phyloP scores from a whole-genome alignment of 768 basidiomycete genomes.

The Cystobasidium onofrii region DNA sequence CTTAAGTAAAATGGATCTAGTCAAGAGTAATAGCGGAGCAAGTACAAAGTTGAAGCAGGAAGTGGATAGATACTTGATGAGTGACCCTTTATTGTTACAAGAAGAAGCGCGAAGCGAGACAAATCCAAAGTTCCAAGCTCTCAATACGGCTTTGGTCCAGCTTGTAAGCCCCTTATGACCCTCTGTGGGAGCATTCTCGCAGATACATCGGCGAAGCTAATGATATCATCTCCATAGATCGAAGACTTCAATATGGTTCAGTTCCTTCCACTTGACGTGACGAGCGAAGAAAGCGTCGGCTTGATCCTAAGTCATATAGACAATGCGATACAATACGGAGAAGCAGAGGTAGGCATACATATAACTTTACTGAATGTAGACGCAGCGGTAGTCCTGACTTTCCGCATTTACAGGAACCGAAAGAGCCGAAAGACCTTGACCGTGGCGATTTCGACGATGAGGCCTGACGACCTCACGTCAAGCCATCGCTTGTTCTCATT shows the following conservation, averaged over 20 bases:
- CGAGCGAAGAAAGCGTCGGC: slow-evolving; percentile 78
- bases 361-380: too few relatives aligned
- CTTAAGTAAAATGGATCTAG: slow-evolving; percentile 99
- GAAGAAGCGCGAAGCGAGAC: slow-evolving; percentile 49
- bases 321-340: slow-evolving; percentile 96
- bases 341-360: slow-evolving; percentile 51
- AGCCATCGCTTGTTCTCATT: too few relatives aligned
- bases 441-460: slow-evolving; percentile 66
- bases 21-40: slow-evolving; percentile 50
- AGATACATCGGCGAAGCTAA: not conserved
- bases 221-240: slow-evolving; percentile 55
- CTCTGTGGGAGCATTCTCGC: too few relatives aligned
- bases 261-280: slow-evolving; percentile 87
- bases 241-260: slow-evolving; percentile 97
- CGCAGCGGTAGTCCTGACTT: slow-evolving; percentile 44
- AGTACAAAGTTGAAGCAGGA: slow-evolving; percentile 55
- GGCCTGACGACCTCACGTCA: not conserved
- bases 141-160: slow-evolving; percentile 91
- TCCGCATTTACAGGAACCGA: slow-evolving; percentile 21
- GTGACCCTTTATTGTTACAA: slow-evolving; percentile 77
- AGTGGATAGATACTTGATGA: slow-evolving; percentile 89
- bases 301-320: slow-evolving; percentile 90
- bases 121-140: slow-evolving; percentile 77
- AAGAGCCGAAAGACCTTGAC: slow-evolving; percentile 81
- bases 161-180: slow-evolving; percentile 54